Evolutionary conservation across 495 filamentous ascomycete genomes (phyloP).

Genomic region (Cladorrhinum samala): DNA sequence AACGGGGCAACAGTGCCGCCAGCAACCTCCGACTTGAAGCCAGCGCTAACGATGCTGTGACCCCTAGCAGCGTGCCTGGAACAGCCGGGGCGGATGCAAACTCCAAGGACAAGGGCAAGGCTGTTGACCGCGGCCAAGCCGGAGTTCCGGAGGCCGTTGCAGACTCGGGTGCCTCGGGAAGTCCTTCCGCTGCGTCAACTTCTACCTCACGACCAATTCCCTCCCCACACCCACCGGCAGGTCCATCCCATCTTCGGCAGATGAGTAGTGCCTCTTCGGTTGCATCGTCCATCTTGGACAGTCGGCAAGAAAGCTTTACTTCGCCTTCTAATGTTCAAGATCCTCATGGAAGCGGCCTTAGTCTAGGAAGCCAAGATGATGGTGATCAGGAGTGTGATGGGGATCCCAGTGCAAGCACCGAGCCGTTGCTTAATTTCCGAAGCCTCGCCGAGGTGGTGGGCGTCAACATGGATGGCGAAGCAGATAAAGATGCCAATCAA

Average conservation of each 20-base stretch:
- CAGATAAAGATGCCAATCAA: conserved; percentile 23
- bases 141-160: conserved; percentile 12
- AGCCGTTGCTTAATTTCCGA: conserved; percentile 87
- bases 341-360: conserved; percentile 39
- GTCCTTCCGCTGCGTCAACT: conserved; percentile 11
- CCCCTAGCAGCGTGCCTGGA: conserved; percentile 15
- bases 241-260: conserved; percentile 66
- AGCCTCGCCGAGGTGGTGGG: conserved; percentile 83
- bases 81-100: conserved; percentile 13
- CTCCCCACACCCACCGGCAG: conserved; percentile 36
- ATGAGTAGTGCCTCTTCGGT: conserved; percentile 80
- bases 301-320: conserved; percentile 48
- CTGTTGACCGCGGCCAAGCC: conserved; percentile 52
- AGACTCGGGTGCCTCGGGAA: conserved; percentile 8
- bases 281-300: conserved; percentile 67
- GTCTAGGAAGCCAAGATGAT: conserved; percentile 35
- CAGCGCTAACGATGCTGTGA: conserved; percentile 29
- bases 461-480: conserved; percentile 39
- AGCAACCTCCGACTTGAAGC: conserved; percentile 44
- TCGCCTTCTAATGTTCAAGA: conserved; percentile 39
- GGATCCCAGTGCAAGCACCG: conserved; percentile 50
- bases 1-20: conserved; percentile 49
- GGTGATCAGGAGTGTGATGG: conserved; percentile 33
- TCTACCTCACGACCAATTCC: conserved; percentile 32
- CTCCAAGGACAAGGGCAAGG: conserved; percentile 70